Evolutionary conservation across 1,139 yeast genomes (phyloP).

Genomic region (Lodderomyces theae): DNA sequence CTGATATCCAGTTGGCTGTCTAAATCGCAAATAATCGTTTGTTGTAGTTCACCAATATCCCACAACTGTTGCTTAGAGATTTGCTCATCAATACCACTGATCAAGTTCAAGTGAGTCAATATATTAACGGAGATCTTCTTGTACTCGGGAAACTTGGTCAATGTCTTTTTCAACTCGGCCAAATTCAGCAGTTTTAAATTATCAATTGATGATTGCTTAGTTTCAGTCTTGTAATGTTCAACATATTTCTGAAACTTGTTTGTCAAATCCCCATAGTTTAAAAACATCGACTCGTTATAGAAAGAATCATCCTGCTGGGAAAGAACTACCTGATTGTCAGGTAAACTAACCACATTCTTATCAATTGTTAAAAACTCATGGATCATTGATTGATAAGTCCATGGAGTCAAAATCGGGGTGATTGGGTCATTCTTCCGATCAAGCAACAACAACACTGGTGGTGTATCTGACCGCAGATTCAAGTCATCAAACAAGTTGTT

Average conservation of each 20-base stretch:
- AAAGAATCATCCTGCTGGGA: conserved; percentile 62
- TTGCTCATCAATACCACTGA: conserved; percentile 78
- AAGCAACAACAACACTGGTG: conserved; percentile 73
- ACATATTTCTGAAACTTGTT: conserved; percentile 86
- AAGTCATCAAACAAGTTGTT: conserved; percentile 67
- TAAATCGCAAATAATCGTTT: conserved; percentile 67
- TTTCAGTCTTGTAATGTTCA: conserved; percentile 73
- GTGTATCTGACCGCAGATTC: conserved; percentile 52
- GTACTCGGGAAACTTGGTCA: conserved; percentile 92
- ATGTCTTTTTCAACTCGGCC: conserved; percentile 83
- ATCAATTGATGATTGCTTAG: conserved; percentile 60
- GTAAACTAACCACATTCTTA: conserved; percentile 73
- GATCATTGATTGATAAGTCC: conserved; percentile 99
- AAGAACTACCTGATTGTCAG: conserved; percentile 30
- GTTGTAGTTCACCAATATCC: conserved; percentile 89
- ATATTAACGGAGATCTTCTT: conserved; percentile 84
- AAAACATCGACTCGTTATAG: conserved; percentile 74
- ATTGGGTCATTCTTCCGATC: conserved; percentile 90
- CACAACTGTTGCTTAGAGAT: conserved; percentile 62
- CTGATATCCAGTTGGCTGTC: conserved; percentile 33
- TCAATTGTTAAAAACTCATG: conserved; percentile 83
- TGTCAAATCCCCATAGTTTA: conserved; percentile 93
- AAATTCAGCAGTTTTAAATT: conserved; percentile 66
- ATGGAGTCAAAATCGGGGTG: conserved; percentile 87
- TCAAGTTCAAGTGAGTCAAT: conserved; percentile 88